phyloP scores from a whole-genome alignment of 1,284 basidiomycete species.

The Fomitopsis betulina region DNA sequence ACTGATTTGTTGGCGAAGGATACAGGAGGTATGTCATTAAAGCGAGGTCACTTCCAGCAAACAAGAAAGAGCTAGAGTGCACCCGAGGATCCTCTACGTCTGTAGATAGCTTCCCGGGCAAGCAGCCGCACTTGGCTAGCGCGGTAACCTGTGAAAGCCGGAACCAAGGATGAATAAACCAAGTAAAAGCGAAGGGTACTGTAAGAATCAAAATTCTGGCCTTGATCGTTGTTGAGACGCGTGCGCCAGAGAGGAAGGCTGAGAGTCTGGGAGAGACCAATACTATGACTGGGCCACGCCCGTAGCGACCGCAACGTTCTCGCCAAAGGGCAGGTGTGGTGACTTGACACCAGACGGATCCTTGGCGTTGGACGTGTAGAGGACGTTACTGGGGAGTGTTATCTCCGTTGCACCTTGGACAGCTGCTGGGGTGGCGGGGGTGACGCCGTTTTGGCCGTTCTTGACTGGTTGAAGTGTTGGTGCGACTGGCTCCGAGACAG shows the following conservation, averaged over 20 bases:
- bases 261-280: neutral
- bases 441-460: conserved; percentile 17
- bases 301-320: conserved; percentile 56
- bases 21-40: conserved; percentile 10
- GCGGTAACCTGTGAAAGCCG: conserved; percentile 14
- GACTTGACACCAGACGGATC: conserved; percentile 52
- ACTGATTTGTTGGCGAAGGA: conserved; percentile 7
- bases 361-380: conserved; percentile 37
- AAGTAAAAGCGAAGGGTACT: conserved; percentile 15
- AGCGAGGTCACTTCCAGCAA: conserved; percentile 11
- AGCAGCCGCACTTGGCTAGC: conserved; percentile 3
- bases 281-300: conserved; percentile 47
- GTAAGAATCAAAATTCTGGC: conserved; percentile 8
- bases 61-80: conserved; percentile 9
- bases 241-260: neutral
- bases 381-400: conserved; percentile 15
- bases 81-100: conserved; percentile 3
- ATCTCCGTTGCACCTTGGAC: conserved; percentile 11
- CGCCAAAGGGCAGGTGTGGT: conserved; percentile 58
- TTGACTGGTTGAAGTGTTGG: conserved; percentile 16
- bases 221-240: neutral
- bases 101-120: conserved; percentile 6
- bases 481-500: conserved; percentile 18
- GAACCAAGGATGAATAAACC: conserved; percentile 10
- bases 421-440: conserved; percentile 9